These are phyloP conservation scores for Knufia petricola DNA, from an alignment of 2,329 filamentous ascomycete genomes.

Conservation along the genomic window DNA sequence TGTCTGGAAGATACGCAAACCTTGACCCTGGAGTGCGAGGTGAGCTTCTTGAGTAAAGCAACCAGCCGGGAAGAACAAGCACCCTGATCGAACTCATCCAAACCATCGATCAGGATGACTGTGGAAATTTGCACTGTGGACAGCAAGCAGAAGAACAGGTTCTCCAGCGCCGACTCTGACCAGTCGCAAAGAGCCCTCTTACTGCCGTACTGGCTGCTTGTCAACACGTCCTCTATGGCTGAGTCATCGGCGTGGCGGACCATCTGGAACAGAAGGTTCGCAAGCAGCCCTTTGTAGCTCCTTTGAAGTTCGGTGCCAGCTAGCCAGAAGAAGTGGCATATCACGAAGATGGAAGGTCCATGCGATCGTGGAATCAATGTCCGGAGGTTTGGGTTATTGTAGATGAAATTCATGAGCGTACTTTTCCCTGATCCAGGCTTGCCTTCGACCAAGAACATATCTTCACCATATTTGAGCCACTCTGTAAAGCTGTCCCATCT, in stretches of 20 bases:
- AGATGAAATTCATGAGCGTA: slow-evolving; percentile 15
- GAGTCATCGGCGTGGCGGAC: neutral
- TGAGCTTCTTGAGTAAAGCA: neutral
- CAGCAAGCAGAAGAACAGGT: neutral
- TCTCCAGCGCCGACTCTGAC: neutral
- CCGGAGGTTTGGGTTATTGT: neutral
- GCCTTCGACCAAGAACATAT: slow-evolving; percentile 28
- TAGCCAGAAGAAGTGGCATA: slow-evolving; percentile 3
- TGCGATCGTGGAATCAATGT: neutral
- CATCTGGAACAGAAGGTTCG: neutral
- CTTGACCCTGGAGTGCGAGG: neutral
- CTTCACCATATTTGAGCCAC: slow-evolving; percentile 5
- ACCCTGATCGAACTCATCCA: slow-evolving; percentile 3
- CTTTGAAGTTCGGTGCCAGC: neutral
- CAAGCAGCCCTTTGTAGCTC: slow-evolving; percentile 5
- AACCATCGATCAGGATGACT: slow-evolving; percentile 7
- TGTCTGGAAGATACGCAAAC: slow-evolving; percentile 7
- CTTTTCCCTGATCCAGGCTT: slow-evolving; percentile 30
- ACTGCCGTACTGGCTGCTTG: no score
- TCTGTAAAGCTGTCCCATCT: slow-evolving; percentile 1
- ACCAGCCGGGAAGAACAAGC: neutral
- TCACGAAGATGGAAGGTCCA: no score
- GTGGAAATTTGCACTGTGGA: neutral
- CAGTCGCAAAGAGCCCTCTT: neutral
- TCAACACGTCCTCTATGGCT: no score